A percentile compares a stretch with the other conserved stretches of the same genome.
Conservation (phyloP, 108 stramenopile species). For the Nitzschia palea region DNA sequence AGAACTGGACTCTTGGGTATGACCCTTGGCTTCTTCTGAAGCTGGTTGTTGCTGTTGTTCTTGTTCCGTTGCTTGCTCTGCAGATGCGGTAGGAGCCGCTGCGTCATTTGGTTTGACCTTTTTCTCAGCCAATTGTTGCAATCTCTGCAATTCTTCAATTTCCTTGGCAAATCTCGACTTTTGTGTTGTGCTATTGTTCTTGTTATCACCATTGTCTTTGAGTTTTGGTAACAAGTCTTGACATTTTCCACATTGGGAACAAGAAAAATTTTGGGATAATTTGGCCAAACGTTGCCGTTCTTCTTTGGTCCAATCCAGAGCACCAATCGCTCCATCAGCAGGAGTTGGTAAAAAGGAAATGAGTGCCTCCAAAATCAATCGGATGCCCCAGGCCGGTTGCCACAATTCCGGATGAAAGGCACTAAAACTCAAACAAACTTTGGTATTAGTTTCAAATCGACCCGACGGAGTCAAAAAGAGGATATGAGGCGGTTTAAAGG, state of each 20-base stretch:
- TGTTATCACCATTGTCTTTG: slow-evolving; percentile 17
- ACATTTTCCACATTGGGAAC: slow-evolving; percentile 57
- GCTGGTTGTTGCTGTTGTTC: neutral
- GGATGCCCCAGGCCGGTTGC: slow-evolving; percentile 94
- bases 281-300: slow-evolving; percentile 77
- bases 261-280: slow-evolving; percentile 54
- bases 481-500: slow-evolving; percentile 96
- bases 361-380: slow-evolving; percentile 95
- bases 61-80: neutral
- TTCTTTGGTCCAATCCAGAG: slow-evolving; percentile 84
- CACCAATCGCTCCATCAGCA: slow-evolving; percentile 95
- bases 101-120: too few relatives aligned
- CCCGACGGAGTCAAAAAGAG: slow-evolving; percentile 94
- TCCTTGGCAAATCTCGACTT: slow-evolving; percentile 65
- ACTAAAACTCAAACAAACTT: slow-evolving; percentile 94
- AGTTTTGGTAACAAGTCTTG: slow-evolving; percentile 55
- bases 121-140: slow-evolving; percentile 53
- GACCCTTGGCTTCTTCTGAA: neutral
- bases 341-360: slow-evolving; percentile 95
- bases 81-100: too few relatives aligned
- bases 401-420: slow-evolving; percentile 98
- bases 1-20: neutral
- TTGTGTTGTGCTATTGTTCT: neutral
- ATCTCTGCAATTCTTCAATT: slow-evolving; percentile 74
- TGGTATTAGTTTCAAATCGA: slow-evolving; percentile 92